Base-by-base conservation (phyloP, 257 asterid genomes). In the Jasminum sambac region DNA sequence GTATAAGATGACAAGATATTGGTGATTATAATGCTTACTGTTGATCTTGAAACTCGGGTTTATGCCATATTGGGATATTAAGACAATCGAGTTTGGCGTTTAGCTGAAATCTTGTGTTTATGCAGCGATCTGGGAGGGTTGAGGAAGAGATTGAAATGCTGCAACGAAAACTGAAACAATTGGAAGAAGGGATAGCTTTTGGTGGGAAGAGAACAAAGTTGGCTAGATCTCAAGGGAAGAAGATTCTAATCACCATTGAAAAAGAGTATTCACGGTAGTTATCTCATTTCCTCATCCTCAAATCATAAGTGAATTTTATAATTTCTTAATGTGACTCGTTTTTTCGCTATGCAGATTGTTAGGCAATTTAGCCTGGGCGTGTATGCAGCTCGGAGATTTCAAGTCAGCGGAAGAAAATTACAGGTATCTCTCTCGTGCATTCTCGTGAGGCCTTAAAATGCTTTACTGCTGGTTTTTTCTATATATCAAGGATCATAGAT, bases 321-420 rank as follows among this genome's bases (percentile, higher is more conserved):
- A 26, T 26, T 5, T 65, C 61, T 21, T 40, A 36, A 42, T 42
- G 40, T 70, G 58, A 58, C 64, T 73, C 68, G 37, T 57, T 13
- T 59, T 55, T 68, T 68, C 34, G 24, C 19, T 50, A 11, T 69
- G 63, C 77, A 93, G 99, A 85, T 70, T 95, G 88, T 79, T 91
- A 67, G 99, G 99, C 61, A 91, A 91, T 72, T 75, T 95, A 80
- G 99, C 95, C 25, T 95, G 99, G 99, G 95, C 96, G 12, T 80
- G 82, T 65, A 82, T 95, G 93, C 95, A 87, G 79, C 78, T 70
- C 25, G 79, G 86, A 62, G 94, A 95, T 76, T 91, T 67, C 80
- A 87, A 76, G 70, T 84, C 86, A 2, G 97, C 98, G 2, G 98
- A 87, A 79, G 96, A 91, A 60, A 59, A 78, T 67, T 95, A 91